These are phyloP conservation scores for Kentomonas sorsogonicus DNA, from an alignment of 208 protist genomes.

Conservation along the genomic window DNA sequence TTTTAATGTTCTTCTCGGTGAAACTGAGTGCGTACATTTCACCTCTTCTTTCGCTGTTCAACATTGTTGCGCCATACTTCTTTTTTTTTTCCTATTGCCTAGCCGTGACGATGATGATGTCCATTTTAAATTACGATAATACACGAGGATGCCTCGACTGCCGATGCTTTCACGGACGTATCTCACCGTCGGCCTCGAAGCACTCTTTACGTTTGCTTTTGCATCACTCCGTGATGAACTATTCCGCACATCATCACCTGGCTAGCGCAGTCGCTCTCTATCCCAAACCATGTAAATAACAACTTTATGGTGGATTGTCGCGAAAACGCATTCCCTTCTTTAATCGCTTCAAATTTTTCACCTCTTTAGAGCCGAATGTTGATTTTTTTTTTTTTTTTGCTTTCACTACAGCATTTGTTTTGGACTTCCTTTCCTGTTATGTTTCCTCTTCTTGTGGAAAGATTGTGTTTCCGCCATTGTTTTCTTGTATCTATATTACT, in stretches of 20 bases:
- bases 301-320: neutral
- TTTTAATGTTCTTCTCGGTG: neutral
- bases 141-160: too few species aligned
- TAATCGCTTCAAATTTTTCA: neutral
- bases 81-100: too few species aligned
- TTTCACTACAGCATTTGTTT: too few species aligned
- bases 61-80: neutral
- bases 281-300: neutral
- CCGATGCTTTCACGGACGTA: too few species aligned
- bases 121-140: too few species aligned
- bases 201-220: neutral
- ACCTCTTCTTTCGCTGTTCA: neutral
- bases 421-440: neutral
- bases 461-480: neutral
- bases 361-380: too few species aligned
- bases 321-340: neutral
- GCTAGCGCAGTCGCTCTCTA: neutral
- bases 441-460: neutral
- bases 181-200: too few species aligned
- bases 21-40: neutral
- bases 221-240: neutral
- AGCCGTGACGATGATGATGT: too few species aligned
- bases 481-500: slow-evolving; percentile 1
- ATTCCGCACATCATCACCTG: neutral
- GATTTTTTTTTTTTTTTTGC: slow-evolving; percentile 3